phyloP scores from a whole-genome alignment of 2,329 filamentous ascomycete genomes.

The Whalleya microplaca region DNA sequence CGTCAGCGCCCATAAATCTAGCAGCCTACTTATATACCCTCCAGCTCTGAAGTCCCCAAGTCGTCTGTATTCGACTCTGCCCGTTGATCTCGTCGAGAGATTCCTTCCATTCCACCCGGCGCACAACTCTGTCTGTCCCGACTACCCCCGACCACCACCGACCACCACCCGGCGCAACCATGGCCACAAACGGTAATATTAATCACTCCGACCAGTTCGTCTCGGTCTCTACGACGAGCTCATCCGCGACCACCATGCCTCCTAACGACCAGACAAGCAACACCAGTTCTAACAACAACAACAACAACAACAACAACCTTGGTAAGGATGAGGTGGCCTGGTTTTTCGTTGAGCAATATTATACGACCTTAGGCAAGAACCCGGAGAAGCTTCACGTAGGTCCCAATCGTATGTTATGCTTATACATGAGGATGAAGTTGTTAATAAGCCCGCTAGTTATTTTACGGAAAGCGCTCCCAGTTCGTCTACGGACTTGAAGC shows the following conservation, averaged over 20 bases:
- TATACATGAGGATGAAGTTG: neutral
- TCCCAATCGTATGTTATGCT: conserved; percentile 18
- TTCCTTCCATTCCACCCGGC: conserved; percentile 16
- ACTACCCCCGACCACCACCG: no score
- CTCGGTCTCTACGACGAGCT: conserved; percentile 38
- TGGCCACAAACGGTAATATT: conserved; percentile 63
- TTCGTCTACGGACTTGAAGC: conserved; percentile 92
- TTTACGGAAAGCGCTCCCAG: conserved; percentile 95
- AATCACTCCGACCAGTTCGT: conserved; percentile 47
- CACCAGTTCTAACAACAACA: conserved; percentile 35
- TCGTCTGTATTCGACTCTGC: conserved; percentile 1
- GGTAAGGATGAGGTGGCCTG: conserved; percentile 95
- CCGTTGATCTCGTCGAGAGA: conserved; percentile 7
- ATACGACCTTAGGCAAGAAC: conserved; percentile 92
- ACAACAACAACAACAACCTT: conserved; percentile 44
- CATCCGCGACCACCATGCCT: conserved; percentile 39
- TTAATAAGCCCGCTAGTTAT: conserved; percentile 59
- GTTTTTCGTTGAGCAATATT: conserved; percentile 99
- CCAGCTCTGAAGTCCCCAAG: neutral
- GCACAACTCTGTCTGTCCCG: conserved; percentile 18
- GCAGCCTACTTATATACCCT: conserved; percentile 5
- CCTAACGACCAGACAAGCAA: conserved; percentile 36
- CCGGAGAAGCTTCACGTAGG: conserved; percentile 88
- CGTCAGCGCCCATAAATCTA: conserved; percentile 12
- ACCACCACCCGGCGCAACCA: conserved; percentile 38